Evolutionary conservation across 2,329 filamentous ascomycete genomes (phyloP).

Genomic region (Neopestalotiopsis rosae): DNA sequence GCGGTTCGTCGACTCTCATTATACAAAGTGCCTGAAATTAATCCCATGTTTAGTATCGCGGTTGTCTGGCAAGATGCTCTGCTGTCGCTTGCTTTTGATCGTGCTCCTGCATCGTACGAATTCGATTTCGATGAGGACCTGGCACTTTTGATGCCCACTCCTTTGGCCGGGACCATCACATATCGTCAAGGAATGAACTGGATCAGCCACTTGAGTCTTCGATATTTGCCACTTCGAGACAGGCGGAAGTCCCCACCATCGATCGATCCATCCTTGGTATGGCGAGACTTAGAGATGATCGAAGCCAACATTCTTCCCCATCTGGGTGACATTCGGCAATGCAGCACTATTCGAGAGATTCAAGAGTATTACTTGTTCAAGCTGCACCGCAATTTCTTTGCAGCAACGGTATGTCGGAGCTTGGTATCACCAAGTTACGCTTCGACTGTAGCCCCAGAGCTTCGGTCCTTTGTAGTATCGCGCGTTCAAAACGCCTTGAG

Average conservation of each 20-base stretch:
- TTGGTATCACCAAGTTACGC: background rate
- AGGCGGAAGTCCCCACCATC: background rate
- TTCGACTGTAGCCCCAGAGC: background rate
- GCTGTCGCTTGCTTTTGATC: background rate
- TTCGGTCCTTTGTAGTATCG: background rate
- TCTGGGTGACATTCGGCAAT: background rate
- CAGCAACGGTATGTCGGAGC: background rate
- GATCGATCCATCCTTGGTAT: background rate
- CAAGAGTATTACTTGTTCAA: background rate
- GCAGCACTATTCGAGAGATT: slow-evolving; percentile 3
- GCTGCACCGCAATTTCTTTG: slow-evolving; percentile 2
- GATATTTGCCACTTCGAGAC: background rate
- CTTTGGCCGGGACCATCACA: background rate
- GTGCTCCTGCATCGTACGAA: background rate
- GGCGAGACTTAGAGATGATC: slow-evolving; percentile 3
- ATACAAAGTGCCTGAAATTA: background rate
- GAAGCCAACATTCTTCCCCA: background rate
- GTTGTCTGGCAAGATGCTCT: background rate
- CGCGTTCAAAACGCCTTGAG: background rate
- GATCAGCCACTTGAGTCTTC: slow-evolving; percentile 2
- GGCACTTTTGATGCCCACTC: background rate
- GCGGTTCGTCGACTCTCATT: background rate
- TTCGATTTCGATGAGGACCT: slow-evolving; percentile 5
- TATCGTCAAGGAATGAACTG: slow-evolving; percentile 4
- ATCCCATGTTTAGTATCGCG: background rate